These are phyloP conservation scores for Gigaspora rosea DNA, from an alignment of 192 early-diverging fungal species.

Conservation along the genomic window DNA sequence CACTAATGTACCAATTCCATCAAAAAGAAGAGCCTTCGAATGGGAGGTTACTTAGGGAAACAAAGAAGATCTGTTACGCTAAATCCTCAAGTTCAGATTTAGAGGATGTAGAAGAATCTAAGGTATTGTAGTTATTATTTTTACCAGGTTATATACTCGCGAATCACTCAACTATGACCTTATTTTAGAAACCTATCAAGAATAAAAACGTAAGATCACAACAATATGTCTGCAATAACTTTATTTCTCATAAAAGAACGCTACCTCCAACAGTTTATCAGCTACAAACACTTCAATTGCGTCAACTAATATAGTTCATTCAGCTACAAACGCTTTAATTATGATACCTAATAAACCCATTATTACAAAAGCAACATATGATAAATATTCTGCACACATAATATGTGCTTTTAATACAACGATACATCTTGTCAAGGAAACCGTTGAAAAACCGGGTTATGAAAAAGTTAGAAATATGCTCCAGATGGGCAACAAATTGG, in stretches of 20 bases:
- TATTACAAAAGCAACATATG: conserved; percentile 23
- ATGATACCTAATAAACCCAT: conserved; percentile 24
- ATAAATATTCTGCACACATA: conserved; percentile 16
- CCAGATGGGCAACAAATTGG: no score
- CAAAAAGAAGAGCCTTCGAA: conserved; percentile 25
- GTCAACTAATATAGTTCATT: no score
- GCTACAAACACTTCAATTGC: conserved; percentile 4
- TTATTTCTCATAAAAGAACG: conserved; percentile 4
- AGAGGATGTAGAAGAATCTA: conserved; percentile 2
- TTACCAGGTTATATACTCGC: no score
- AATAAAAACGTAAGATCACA: no score
- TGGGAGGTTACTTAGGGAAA: conserved; percentile 23
- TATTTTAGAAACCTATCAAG: no score
- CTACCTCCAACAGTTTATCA: conserved; percentile 15
- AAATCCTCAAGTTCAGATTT: conserved; percentile 20
- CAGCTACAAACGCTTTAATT: conserved; percentile 26
- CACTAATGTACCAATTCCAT: conserved; percentile 25
- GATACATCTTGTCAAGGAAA: no score
- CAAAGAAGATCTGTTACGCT: conserved; percentile 28
- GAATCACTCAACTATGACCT: no score
- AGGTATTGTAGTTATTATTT: background rate
- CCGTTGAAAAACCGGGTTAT: no score
- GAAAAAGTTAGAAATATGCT: no score
- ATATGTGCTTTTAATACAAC: background rate
- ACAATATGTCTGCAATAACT: no score